Evolutionary conservation across 2,329 filamentous ascomycete species (phyloP).

Genomic region (Rugonectria rugulosa): DNA sequence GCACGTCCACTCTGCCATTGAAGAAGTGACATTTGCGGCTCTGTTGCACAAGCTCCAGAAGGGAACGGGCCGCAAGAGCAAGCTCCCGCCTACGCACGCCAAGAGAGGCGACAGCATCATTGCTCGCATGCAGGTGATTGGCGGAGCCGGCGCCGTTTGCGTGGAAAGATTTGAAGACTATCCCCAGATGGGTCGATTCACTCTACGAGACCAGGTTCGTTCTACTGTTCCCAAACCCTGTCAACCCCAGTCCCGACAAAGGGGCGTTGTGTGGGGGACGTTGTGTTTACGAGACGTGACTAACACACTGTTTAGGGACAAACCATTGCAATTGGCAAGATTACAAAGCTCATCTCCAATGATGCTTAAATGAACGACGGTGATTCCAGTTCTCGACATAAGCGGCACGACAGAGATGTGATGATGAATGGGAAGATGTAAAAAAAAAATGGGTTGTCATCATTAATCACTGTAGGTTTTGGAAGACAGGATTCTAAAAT

Average conservation of each 20-base stretch:
- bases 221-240: conserved; percentile 21
- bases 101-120: conserved; percentile 86
- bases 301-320: conserved; percentile 71
- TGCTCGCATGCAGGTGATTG: conserved; percentile 86
- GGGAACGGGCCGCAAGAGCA: conserved; percentile 91
- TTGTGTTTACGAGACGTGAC: conserved; percentile 24
- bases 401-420: conserved; percentile 21
- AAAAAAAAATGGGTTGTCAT: conserved; percentile 16
- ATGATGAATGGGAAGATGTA: conserved; percentile 20
- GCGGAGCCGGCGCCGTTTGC: conserved; percentile 86
- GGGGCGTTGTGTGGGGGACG: conserved; percentile 5
- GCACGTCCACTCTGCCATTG: conserved; percentile 95
- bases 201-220: conserved; percentile 83
- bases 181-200: conserved; percentile 91
- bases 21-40: conserved; percentile 91
- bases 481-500: conserved; percentile 12
- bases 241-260: conserved; percentile 13
- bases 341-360: conserved; percentile 79
- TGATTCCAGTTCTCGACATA: conserved; percentile 10
- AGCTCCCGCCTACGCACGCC: conserved; percentile 90
- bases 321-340: conserved; percentile 99
- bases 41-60: conserved; percentile 95
- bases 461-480: conserved; percentile 25
- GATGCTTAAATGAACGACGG: conserved; percentile 38
- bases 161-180: conserved; percentile 97